Percentiles rank a stretch among this genome's conserved stretches.
These are phyloP conservation scores for Acacia pycnantha DNA, from an alignment of 331 rosid species.

Conservation along the genomic window DNA sequence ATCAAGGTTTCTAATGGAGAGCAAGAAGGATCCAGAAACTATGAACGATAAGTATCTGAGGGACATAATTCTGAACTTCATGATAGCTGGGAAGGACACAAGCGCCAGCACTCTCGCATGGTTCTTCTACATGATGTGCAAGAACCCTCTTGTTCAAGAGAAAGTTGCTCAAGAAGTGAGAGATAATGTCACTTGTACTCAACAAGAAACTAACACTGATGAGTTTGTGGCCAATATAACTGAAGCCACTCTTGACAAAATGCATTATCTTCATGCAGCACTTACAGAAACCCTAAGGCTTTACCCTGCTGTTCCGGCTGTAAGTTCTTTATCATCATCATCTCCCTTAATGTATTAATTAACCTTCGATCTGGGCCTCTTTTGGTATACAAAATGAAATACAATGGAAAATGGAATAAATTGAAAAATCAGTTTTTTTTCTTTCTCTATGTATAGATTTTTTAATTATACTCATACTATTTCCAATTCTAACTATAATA, in stretches of 20 bases:
- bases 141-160: slow-evolving; percentile 69
- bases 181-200: slow-evolving; percentile 32
- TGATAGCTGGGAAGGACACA: slow-evolving; percentile 80
- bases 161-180: slow-evolving; percentile 66
- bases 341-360: neutral
- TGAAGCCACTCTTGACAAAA: slow-evolving; percentile 44
- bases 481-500: no score
- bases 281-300: slow-evolving; percentile 61
- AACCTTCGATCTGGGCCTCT: neutral
- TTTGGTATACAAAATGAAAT: neutral
- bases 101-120: slow-evolving; percentile 81
- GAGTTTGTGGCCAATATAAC: slow-evolving; percentile 35
- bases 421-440: no score
- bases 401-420: no score
- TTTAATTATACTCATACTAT: no score
- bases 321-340: neutral
- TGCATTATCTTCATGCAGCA: slow-evolving; percentile 65
- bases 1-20: slow-evolving; percentile 71
- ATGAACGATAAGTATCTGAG: slow-evolving; percentile 67
- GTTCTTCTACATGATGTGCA: slow-evolving; percentile 80
- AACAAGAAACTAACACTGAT: slow-evolving; percentile 29
- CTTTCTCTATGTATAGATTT: no score
- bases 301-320: slow-evolving; percentile 56
- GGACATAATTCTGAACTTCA: slow-evolving; percentile 73
- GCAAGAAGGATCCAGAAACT: slow-evolving; percentile 50